Base-by-base conservation (phyloP, 805 yeast species). In the Pichia manshurica region DNA sequence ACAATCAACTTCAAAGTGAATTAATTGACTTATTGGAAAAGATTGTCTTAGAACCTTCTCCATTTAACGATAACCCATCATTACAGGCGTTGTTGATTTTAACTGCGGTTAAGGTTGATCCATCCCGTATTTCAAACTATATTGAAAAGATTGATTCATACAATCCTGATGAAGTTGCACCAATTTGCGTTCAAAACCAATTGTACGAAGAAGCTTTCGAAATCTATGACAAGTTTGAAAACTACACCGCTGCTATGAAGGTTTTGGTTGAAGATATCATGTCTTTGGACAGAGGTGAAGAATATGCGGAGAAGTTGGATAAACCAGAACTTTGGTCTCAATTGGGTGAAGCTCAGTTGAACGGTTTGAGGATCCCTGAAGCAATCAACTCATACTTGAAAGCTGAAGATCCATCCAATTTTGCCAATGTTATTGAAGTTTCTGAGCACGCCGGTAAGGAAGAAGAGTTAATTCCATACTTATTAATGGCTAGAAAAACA, bases 381-480 rank as follows among this genome's bases (percentile, higher is more conserved):
- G 88, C 98, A 29, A 85, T 93, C 60, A 82, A 81, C 47, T 89
- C 98, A 7, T 93, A 93, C 65, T 85, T 90, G 60, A 85, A 81
- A 60, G 96, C 98, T 37, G 81, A 84, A 60, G 96, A 91, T 65
- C 93, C 98, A 50, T 78, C 85, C 45, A 88, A 93, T 72, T 93
- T 74, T 62, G 87, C 81, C 48, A 88, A 86, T 59, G 96, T 91
- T 40, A 91, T 93, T 68, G 98, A 93, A 59, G 86, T 89, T 58
- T 80, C 98, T 42, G 95, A 90, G 63, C 95, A 87, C 60, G 96
- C 96, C 32, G 98, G 96, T 54, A 91, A 90, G 65, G 95, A 82
- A 65, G 97, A 91, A 61, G 98, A 93, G 68, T 79, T 93, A 57
- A 73, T 91, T 57, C 82, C 86, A 55, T 93, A 79, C 70, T 76